Evolutionary conservation across 345 rosid genomes (phyloP).

Genomic region (Anacardium occidentale): DNA sequence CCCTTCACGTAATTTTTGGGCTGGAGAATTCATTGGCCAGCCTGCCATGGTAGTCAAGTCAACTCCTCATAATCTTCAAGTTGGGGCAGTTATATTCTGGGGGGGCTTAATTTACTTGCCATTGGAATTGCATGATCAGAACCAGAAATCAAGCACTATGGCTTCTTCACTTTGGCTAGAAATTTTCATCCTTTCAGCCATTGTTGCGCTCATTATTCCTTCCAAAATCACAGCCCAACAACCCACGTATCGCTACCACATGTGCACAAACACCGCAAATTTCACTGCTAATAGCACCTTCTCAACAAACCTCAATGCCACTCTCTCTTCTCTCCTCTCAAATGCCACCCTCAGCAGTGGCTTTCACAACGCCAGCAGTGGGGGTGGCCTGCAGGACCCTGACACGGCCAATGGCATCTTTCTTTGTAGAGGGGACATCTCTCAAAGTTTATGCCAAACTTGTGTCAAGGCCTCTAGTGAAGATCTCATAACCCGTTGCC

Average conservation of each 20-base stretch:
- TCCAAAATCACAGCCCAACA: not conserved
- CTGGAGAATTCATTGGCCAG: no score
- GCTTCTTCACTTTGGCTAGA: not conserved
- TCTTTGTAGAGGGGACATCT: slow-evolving; percentile 24
- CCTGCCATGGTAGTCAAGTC: no score
- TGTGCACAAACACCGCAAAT: slow-evolving; percentile 2
- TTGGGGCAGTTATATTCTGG: no score
- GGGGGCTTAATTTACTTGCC: not conserved
- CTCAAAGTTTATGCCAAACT: not conserved
- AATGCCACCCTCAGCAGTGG: slow-evolving; percentile 3
- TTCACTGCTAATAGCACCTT: slow-evolving; percentile 8
- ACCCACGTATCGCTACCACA: not conserved
- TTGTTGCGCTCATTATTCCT: not conserved
- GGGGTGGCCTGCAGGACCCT: slow-evolving; percentile 7
- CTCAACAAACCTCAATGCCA: slow-evolving; percentile 19
- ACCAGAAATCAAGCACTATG: not conserved
- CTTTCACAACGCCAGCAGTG: slow-evolving; percentile 6
- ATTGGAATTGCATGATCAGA: not conserved
- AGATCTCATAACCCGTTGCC: slow-evolving; percentile 26
- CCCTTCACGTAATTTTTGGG: no score
- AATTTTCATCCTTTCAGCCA: not conserved
- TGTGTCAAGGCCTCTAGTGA: slow-evolving; percentile 8
- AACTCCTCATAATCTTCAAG: no score
- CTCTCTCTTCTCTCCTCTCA: slow-evolving; percentile 22
- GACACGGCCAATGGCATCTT: slow-evolving; percentile 13